phyloP scores from a whole-genome alignment of 2,329 filamentous ascomycete genomes.

The Aureobasidium leucospermi region DNA sequence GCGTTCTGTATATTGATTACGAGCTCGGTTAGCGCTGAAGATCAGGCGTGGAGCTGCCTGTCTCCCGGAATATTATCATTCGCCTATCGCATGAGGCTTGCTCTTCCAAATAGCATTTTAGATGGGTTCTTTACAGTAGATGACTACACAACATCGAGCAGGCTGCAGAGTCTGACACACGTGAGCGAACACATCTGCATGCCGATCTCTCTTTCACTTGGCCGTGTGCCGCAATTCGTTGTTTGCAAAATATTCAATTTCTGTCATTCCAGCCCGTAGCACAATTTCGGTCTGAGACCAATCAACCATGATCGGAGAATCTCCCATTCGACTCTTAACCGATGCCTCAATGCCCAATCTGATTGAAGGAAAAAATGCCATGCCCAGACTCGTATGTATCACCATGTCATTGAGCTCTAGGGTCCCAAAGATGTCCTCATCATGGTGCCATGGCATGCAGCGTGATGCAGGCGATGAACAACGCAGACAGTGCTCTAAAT shows the following conservation, averaged over 20 bases:
- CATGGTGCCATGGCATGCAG: constrained; percentile 4
- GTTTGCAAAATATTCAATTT: background rate
- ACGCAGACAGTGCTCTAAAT: constrained; percentile 8
- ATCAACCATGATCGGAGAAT: background rate
- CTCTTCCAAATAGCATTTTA: constrained; percentile 11
- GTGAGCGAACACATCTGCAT: constrained; percentile 8
- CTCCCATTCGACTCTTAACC: background rate
- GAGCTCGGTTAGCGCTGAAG: constrained; percentile 7
- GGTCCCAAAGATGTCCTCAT: background rate
- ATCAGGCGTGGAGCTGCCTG: constrained; percentile 8
- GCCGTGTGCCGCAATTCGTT: background rate
- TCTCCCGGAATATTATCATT: constrained; percentile 1
- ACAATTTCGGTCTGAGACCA: background rate
- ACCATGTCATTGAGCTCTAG: constrained; percentile 5
- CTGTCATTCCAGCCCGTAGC: background rate
- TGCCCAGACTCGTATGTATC: background rate
- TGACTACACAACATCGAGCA: constrained; percentile 1
- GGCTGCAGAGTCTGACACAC: constrained; percentile 11
- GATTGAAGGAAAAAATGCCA: background rate
- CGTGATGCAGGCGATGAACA: constrained; percentile 6
- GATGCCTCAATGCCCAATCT: background rate
- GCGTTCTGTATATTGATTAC: constrained; percentile 8
- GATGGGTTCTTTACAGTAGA: background rate
- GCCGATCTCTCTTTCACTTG: background rate
- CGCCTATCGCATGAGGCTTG: constrained; percentile 8